Conservation (phyloP, 352 stramenopile species). For the Phytophthora meadii region DNA sequence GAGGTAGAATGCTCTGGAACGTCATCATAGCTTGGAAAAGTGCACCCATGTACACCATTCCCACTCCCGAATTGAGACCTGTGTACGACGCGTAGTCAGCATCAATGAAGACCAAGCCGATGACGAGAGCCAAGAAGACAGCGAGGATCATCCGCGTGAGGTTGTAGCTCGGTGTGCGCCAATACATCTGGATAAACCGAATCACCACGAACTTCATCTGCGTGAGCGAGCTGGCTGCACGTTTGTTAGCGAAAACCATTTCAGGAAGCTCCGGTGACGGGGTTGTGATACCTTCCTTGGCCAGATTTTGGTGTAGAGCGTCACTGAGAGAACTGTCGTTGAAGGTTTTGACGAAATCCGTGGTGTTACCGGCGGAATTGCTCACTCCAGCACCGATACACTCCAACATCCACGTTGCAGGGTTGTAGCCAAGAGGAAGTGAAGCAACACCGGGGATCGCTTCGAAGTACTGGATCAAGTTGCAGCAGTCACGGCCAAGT, state of each 20-base stretch:
- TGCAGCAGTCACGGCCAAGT: slow-evolving; percentile 32
- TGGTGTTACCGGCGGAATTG: slow-evolving; percentile 18
- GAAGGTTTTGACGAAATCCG: slow-evolving; percentile 46
- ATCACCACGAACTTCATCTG: slow-evolving; percentile 37
- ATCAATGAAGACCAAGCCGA: slow-evolving; percentile 57
- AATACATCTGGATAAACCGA: slow-evolving; percentile 42
- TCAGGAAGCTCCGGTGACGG: slow-evolving; percentile 32
- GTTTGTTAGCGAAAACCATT: slow-evolving; percentile 40
- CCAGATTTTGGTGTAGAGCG: slow-evolving; percentile 19
- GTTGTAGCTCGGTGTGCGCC: slow-evolving; percentile 19
- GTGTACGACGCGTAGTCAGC: slow-evolving; percentile 24
- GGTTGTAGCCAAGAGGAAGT: slow-evolving; percentile 68
- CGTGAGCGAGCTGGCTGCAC: slow-evolving; percentile 26
- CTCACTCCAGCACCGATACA: slow-evolving; percentile 59
- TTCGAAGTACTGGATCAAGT: slow-evolving; percentile 58
- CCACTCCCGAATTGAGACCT: slow-evolving; percentile 56
- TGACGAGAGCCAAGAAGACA: slow-evolving; percentile 43
- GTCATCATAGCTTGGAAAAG: slow-evolving; percentile 81
- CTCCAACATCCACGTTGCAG: slow-evolving; percentile 90
- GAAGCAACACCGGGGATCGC: slow-evolving; percentile 37
- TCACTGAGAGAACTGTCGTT: slow-evolving; percentile 34
- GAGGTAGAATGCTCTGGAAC: slow-evolving; percentile 73
- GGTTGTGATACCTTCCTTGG: slow-evolving; percentile 35
- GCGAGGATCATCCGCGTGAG: slow-evolving; percentile 41
- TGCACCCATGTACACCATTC: slow-evolving; percentile 82